Evolutionary conservation across 208 protist species (phyloP).

Genomic region (Acanthamoeba royreba): DNA sequence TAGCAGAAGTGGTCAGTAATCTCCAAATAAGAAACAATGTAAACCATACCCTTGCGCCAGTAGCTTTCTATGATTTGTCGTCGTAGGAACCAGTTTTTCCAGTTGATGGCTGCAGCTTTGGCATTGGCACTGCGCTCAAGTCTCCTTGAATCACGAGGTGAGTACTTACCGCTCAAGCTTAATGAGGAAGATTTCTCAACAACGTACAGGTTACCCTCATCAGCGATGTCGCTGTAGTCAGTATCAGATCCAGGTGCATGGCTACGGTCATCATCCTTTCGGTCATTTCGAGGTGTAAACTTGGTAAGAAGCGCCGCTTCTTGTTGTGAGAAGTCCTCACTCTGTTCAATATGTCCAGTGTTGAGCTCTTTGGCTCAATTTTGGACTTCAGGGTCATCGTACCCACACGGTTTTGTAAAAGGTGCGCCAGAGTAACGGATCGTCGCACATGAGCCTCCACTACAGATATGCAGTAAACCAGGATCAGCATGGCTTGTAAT

Average conservation of each 20-base stretch:
- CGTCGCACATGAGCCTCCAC: conserved; percentile 3
- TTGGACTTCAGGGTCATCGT: neutral
- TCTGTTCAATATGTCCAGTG: neutral
- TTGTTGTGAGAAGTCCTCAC: neutral
- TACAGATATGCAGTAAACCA: neutral
- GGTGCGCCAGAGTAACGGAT: neutral
- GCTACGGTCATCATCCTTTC: neutral
- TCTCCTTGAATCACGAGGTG: neutral
- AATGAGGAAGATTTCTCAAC: too few species aligned
- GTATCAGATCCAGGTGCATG: neutral
- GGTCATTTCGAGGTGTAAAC: neutral
- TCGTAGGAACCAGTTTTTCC: neutral
- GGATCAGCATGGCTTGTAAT: neutral
- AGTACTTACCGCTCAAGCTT: too few species aligned
- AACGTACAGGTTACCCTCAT: too few species aligned
- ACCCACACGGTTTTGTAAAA: neutral
- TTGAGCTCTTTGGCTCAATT: neutral
- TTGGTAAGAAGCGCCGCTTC: neutral
- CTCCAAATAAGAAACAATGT: neutral
- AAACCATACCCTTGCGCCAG: neutral
- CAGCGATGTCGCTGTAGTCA: neutral
- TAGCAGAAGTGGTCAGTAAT: neutral
- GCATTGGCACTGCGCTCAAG: neutral
- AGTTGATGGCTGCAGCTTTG: neutral
- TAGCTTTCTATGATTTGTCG: neutral